Evolutionary conservation across 2,329 filamentous ascomycete genomes (phyloP).

Genomic region (Hymenoscyphus albidus): DNA sequence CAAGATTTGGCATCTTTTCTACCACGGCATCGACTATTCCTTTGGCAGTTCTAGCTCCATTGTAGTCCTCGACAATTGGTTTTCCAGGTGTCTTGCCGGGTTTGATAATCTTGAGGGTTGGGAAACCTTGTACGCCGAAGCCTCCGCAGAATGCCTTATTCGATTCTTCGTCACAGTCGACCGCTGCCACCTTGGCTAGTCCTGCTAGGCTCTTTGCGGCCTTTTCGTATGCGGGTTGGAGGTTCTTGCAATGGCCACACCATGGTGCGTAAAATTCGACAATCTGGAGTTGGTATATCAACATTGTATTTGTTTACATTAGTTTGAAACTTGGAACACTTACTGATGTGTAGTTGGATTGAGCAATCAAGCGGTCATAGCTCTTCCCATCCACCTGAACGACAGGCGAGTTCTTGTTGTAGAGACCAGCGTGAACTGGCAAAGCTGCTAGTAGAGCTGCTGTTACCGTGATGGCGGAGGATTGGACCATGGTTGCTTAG

Average conservation of each 20-base stretch:
- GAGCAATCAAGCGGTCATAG: constrained; percentile 78
- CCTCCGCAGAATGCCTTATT: constrained; percentile 85
- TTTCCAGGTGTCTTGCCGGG: constrained; percentile 77
- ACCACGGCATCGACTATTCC: constrained; percentile 82
- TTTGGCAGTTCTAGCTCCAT: constrained; percentile 77
- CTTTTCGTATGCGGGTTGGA: constrained; percentile 95
- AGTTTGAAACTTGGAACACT: constrained; percentile 33
- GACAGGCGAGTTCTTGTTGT: constrained; percentile 82
- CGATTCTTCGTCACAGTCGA: constrained; percentile 89
- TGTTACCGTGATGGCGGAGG: constrained; percentile 48
- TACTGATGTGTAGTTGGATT: constrained; percentile 90
- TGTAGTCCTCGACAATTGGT: constrained; percentile 85
- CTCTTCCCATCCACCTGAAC: constrained; percentile 74
- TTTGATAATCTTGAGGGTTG: constrained; percentile 88
- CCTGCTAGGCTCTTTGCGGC: constrained; percentile 85
- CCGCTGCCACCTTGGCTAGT: constrained; percentile 86
- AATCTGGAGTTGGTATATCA: constrained; percentile 41
- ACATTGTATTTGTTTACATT: not conserved
- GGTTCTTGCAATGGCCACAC: constrained; percentile 95
- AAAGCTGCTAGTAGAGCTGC: constrained; percentile 63
- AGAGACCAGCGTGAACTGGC: constrained; percentile 67
- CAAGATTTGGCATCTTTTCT: constrained; percentile 87
- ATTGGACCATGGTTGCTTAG: constrained; percentile 46
- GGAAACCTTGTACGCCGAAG: constrained; percentile 91
- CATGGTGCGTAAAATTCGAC: constrained; percentile 93